Base-by-base conservation (phyloP, 2,329 filamentous ascomycete genomes). In the Alternaria alternata region DNA sequence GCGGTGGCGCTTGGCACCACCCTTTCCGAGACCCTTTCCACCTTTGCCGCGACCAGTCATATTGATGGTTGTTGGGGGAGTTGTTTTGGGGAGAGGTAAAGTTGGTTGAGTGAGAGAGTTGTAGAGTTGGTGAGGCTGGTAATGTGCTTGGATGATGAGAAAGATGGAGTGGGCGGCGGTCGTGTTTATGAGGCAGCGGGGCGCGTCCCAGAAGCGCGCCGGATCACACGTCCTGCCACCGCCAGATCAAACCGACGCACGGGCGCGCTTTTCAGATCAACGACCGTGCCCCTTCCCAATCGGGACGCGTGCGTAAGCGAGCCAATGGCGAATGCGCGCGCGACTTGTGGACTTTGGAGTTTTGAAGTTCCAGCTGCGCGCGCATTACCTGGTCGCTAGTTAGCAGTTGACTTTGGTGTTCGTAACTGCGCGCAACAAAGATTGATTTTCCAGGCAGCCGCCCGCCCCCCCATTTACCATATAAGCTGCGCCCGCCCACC, bases 1-100 rank as follows among this genome's bases (percentile, higher is more conserved):
- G 67, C 83, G 81, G 71, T 84, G 82, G 76, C 82, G 83, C 80
- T 84, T 84, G 75, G 82, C 83, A 67, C 82, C 82, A 64, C 83
- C 83, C 78, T 85, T 85, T 69, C 83, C 83, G 76, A 85, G 82
- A 66, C 83, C 83, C 77, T 85, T 85, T 68, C 83, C 83, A 73
- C 83, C 83, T 80, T 85, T 85, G 70, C 83, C 83, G 75, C 79
- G 79, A 75, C 79, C 79, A 79, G 79, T 79, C 79, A 81, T 81
- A 65, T 66, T 80, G 75, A 67, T 58, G 59, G 65, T 59, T 64
- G 66, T 24, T 75, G 61, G 61, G 62, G 42, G 59, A 20, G 62
- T 58, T 62, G 67, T 69, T 64, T 48, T 55, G 54, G 49, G 49
- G 18, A 18, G 7, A 5, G 18, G 52, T 20, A 14, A 24, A 46